Evolutionary conservation across 306 rosid species (phyloP).

Genomic region (Vigna nakashimae): DNA sequence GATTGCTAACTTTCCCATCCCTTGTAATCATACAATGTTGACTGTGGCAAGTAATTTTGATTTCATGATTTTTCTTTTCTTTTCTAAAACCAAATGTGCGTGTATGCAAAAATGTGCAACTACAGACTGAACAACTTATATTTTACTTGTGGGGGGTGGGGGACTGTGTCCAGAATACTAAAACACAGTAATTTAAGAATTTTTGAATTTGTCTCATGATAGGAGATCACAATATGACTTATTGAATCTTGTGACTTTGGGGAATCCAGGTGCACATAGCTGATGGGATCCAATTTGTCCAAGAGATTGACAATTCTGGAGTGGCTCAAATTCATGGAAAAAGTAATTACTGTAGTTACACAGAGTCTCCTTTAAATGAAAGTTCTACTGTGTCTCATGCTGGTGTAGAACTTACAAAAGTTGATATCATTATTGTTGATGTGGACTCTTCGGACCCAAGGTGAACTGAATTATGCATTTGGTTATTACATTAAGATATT

Average conservation of each 20-base stretch:
- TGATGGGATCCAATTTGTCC: constrained; percentile 86
- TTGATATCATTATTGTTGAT: constrained; percentile 85
- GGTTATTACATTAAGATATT: constrained; percentile 24
- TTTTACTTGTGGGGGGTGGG: background rate
- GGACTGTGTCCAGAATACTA: background rate
- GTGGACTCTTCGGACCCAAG: constrained; percentile 93
- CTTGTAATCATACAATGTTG: constrained; percentile 10
- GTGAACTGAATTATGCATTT: constrained; percentile 55
- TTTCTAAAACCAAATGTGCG: constrained; percentile 1
- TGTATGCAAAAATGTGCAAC: constrained; percentile 25
- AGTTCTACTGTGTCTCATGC: constrained; percentile 43
- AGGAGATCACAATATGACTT: constrained; percentile 5
- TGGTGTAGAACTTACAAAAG: constrained; percentile 48
- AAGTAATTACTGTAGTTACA: constrained; percentile 18
- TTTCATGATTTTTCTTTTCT: constrained; percentile 11
- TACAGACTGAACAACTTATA: background rate
- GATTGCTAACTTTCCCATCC: background rate
- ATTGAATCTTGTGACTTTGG: constrained; percentile 35
- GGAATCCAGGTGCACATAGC: constrained; percentile 81
- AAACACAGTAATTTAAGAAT: constrained; percentile 1
- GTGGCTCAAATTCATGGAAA: constrained; percentile 41
- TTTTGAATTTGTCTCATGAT: constrained; percentile 28
- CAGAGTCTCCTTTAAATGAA: constrained; percentile 44
- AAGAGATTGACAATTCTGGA: constrained; percentile 48
- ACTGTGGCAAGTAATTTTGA: background rate